Evolutionary conservation across 192 early-diverging fungal genomes (phyloP).

Genomic region (Umbelopsis isabellina): DNA sequence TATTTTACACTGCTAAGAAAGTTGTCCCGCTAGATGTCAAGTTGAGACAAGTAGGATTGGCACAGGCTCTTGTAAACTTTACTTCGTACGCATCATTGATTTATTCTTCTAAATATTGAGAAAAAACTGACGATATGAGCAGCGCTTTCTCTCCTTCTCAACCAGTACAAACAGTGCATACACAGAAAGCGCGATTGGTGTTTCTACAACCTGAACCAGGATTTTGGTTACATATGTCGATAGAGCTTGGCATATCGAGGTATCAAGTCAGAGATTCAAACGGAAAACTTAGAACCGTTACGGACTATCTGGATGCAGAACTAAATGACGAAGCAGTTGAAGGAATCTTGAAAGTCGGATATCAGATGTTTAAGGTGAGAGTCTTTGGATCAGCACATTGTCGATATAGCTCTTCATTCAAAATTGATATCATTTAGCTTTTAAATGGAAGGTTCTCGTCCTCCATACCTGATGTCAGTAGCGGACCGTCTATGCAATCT

Average conservation of each 20-base stretch:
- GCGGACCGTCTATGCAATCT: slow-evolving; percentile 16
- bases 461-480: slow-evolving; percentile 25
- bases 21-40: slow-evolving; percentile 75
- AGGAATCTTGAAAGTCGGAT: slow-evolving; percentile 50
- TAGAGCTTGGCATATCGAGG: slow-evolving; percentile 30
- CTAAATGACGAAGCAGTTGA: slow-evolving; percentile 53
- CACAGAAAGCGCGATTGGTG: slow-evolving; percentile 61
- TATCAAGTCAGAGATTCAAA: slow-evolving; percentile 50
- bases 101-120: not conserved
- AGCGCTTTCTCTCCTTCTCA: slow-evolving; percentile 58
- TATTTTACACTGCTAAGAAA: slow-evolving; percentile 71
- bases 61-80: slow-evolving; percentile 73
- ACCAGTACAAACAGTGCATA: slow-evolving; percentile 60
- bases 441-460: slow-evolving; percentile 44
- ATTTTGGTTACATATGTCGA: slow-evolving; percentile 65
- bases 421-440: slow-evolving; percentile 31
- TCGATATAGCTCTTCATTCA: slow-evolving; percentile 28
- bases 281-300: slow-evolving; percentile 52
- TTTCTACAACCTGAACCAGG: slow-evolving; percentile 61
- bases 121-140: not conserved
- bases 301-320: slow-evolving; percentile 58
- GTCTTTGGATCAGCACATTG: slow-evolving; percentile 26
- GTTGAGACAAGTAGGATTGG: slow-evolving; percentile 74
- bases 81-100: slow-evolving; percentile 45
- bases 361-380: slow-evolving; percentile 57